Conservation (phyloP, 108 stramenopile species). For the Asterionellopsis glacialis region DNA sequence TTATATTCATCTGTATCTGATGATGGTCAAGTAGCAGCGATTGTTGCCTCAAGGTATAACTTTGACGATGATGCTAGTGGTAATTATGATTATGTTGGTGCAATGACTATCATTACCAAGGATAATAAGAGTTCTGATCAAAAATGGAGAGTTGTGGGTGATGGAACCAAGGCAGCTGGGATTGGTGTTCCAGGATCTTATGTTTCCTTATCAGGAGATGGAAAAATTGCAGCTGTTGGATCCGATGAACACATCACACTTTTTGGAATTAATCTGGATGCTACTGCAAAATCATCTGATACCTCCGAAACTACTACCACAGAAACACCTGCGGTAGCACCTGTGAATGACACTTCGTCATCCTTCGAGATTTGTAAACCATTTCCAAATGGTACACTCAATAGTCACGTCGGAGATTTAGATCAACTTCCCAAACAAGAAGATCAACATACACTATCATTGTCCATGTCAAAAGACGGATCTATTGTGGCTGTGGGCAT, state of each 20-base stretch:
- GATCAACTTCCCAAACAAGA: slow-evolving; percentile 12
- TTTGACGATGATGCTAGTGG: slow-evolving; percentile 5
- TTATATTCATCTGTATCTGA: slow-evolving; percentile 4
- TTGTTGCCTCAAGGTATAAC: slow-evolving; percentile 1
- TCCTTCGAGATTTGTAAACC: slow-evolving; percentile 2
- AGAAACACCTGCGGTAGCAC: neutral
- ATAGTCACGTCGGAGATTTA: neutral
- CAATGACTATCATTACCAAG: slow-evolving; percentile 6
- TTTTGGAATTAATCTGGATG: neutral
- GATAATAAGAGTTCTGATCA: neutral
- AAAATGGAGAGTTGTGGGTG: slow-evolving; percentile 3
- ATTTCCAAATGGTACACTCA: neutral
- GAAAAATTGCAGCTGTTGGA: slow-evolving; percentile 8
- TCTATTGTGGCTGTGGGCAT: slow-evolving; percentile 20
- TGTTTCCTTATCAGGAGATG: slow-evolving; percentile 6
- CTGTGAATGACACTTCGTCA: neutral
- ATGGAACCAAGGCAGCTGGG: neutral
- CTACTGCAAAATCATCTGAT: neutral
- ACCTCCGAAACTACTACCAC: neutral
- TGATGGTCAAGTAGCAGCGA: slow-evolving; percentile 8
- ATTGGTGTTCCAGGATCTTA: neutral
- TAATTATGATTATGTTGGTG: slow-evolving; percentile 4
- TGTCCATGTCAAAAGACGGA: slow-evolving; percentile 14
- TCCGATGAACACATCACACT: neutral
- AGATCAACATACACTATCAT: slow-evolving; percentile 14